These are phyloP conservation scores for Fomitopsis pinicola DNA, from an alignment of 1,284 basidiomycete genomes.

Conservation along the genomic window DNA sequence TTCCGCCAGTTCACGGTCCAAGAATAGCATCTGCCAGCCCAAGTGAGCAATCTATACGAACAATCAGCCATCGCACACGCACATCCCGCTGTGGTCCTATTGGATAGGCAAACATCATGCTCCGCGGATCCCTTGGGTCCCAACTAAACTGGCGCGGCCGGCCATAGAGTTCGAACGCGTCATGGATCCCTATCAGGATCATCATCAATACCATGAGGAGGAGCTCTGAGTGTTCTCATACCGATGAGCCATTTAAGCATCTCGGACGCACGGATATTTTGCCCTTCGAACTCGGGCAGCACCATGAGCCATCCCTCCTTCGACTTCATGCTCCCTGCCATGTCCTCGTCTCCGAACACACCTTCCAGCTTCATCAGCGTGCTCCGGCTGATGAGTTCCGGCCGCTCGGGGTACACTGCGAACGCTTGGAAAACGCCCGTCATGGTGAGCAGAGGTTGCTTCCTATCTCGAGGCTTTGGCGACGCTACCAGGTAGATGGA, in stretches of 20 bases:
- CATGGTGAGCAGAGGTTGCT: conserved; percentile 59
- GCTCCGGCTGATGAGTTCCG: conserved; percentile 83
- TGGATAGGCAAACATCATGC: conserved; percentile 82
- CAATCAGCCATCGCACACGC: conserved; percentile 62
- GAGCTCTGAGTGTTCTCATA: conserved; percentile 26
- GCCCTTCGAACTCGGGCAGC: conserved; percentile 74
- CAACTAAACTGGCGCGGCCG: conserved; percentile 80
- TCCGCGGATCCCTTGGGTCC: conserved; percentile 75
- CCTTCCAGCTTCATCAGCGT: conserved; percentile 90
- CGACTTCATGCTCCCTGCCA: conserved; percentile 52
- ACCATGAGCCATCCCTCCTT: conserved; percentile 82
- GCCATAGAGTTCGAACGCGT: conserved; percentile 85
- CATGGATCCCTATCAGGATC: conserved; percentile 65
- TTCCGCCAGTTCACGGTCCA: conserved; percentile 84
- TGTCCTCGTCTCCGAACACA: conserved; percentile 72
- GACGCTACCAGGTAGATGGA: conserved; percentile 57
- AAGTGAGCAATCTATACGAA: conserved; percentile 49
- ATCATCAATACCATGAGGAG: neutral
- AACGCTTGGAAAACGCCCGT: conserved; percentile 66
- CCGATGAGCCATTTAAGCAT: conserved; percentile 96
- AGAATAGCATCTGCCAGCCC: conserved; percentile 70
- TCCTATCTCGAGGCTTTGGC: conserved; percentile 66
- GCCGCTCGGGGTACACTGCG: conserved; percentile 92
- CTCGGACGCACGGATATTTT: conserved; percentile 55
- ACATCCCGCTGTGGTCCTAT: conserved; percentile 74